Evolutionary conservation across 345 rosid species (phyloP), one percentile per base, ranked within the genome.

Genomic region (Linum trigynum): DNA sequence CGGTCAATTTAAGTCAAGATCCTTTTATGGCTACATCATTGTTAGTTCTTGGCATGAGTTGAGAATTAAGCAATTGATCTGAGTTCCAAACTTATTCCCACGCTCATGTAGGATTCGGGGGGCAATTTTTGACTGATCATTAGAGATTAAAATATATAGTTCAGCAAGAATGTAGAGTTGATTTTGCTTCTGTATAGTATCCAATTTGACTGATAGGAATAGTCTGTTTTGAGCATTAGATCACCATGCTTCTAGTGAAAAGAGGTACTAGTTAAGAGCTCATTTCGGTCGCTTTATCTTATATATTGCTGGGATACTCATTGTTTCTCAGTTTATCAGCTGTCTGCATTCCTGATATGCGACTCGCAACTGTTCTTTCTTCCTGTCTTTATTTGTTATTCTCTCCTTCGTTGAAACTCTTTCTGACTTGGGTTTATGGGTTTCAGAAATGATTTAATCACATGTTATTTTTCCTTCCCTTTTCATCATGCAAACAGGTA

Each of bases 401-500:
- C 0, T 43, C 58, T 38, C 3, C 56, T 1, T 16, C 35, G 36
- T 12, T 38, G 40, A 17, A 9, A 7, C 23, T 42, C 36, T 35
- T 23, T 3, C 15, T 7, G 23, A 42, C 39, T 51, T 57, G 38
- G 32, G 42, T 5, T 15, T 35, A 3, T 10, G 23, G 3, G 40
- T 23, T 6, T 39, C 3, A 11, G 2, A n/a, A 43, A 15, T 16
- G 5, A 10, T 23, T 65, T 38, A 50, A 16, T 37, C 16, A 39
- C 39, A 5, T 39, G 36, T 40, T 9, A 0, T 45, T 43, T 36
- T 39, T 36, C 40, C 35, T 65, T 15, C 51, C 40, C 56, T 7
- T 36, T 50, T 38, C 23, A 5, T 83, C 58, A 23, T 23, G 55
- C 55, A 42, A 63, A 60, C 68, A 89, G 96, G 90, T 76, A 69